Base-by-base conservation (phyloP, 129 eudicot genomes). In the Helianthus tuberosus region DNA sequence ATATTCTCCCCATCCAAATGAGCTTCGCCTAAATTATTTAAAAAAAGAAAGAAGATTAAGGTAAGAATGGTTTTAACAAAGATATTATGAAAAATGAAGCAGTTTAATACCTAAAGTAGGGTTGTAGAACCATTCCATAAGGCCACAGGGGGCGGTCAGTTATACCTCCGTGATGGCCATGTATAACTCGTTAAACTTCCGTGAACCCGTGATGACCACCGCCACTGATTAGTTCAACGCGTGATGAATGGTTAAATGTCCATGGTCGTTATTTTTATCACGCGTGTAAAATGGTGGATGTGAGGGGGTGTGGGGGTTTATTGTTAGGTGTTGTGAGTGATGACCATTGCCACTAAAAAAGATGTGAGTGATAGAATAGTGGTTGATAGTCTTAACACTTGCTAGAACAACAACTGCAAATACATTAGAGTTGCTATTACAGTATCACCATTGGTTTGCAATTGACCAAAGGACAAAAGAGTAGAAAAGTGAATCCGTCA, bases 101-200 rank as follows among this genome's bases (percentile, higher is more conserved):
- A 41, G 72, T 38, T 20, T 27, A 15, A 66, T 89, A 93, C 98
- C 98, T 87, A 93, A 86, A 38, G 92, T 93, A 57, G 98, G 98
- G 77, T 93, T 96, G 74, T 93, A 93, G 82, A 93, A 93, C 25
- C 98, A 89, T 73, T 93, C 98, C 96, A 93, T 93, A 38, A 93
- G 95, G 2, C 88, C 88, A 47, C 97, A 89, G 14, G 98, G 98
- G 36, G 90, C 96, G 59, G 92, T 86, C 69, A 93, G 96, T 83
- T 90, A 93, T n/a, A n/a, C n/a, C n/a, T n/a, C n/a, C n/a, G n/a
- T n/a, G n/a, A n/a, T n/a, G n/a, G n/a, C n/a, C n/a, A n/a, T n/a
- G n/a, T n/a, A n/a, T n/a, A n/a, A n/a, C n/a, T n/a, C n/a, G n/a
- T n/a, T n/a, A n/a, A n/a, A n/a, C n/a, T n/a, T n/a, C n/a, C n/a